Conservation (phyloP, 441 rosid species). For the Syzygium syzygioides region DNA sequence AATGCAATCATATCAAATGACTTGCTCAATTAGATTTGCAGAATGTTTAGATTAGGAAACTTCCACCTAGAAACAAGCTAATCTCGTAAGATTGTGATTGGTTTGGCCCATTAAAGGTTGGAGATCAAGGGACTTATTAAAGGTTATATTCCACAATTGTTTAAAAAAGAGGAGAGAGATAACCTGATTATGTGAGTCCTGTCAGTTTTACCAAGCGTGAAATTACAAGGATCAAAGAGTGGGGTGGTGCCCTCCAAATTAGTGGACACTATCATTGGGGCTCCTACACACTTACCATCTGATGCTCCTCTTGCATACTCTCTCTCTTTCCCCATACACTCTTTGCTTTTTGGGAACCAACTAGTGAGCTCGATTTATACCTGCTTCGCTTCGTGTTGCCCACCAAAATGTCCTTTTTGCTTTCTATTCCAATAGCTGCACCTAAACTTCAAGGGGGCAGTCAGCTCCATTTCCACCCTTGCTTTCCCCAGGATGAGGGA, state of each 20-base stretch:
- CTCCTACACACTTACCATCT: constrained; percentile 6
- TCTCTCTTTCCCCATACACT: background rate
- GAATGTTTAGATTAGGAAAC: background rate
- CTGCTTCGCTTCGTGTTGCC: background rate
- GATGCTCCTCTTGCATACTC: constrained; percentile 9
- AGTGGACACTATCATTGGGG: constrained; percentile 11
- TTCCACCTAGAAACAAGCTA: background rate
- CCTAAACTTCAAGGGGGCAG: too few species aligned
- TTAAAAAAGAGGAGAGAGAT: background rate
- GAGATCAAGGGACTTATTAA: background rate
- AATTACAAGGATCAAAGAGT: background rate
- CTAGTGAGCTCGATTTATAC: background rate
- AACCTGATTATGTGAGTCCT: constrained; percentile 15
- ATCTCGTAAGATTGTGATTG: background rate
- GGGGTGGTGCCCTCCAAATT: constrained; percentile 11
- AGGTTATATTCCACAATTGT: background rate
- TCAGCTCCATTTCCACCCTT: background rate
- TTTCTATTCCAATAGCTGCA: background rate
- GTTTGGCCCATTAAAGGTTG: background rate
- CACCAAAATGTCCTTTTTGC: background rate
- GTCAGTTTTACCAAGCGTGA: background rate
- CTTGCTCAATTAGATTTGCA: background rate
- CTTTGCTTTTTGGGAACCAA: background rate
- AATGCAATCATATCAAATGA: background rate
- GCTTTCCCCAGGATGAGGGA: background rate